Evolutionary conservation across 2,329 filamentous ascomycete genomes (phyloP), one percentile per base, ranked within the genome.

Genomic region (Metarhizium sp.): DNA sequence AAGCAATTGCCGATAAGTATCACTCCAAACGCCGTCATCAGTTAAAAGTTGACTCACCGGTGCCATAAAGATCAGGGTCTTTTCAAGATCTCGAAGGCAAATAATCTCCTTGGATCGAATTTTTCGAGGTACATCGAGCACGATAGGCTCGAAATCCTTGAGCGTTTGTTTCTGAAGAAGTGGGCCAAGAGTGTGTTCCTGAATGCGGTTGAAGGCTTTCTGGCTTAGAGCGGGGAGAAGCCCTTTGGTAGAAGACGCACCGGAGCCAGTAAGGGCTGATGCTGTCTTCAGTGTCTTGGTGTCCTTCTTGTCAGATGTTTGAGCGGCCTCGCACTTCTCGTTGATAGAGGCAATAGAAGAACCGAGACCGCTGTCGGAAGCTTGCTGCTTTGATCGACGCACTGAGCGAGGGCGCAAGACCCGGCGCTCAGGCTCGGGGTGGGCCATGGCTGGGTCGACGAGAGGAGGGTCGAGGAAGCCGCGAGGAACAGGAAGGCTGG

Each of bases 51-150:
- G 71, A 95, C 92, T 95, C 87, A 96, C 92, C 71, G 90, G 90
- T 76, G 92, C 90, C 70, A 92, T 84, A 73, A 92, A 91, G 66
- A 96, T 83, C 59, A 97, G 77, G 10, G 87, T 92, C 81, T 96
- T 96, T 73, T 97, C 92, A 51, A 97, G 80, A 72, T 97, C 92
- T 70, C 92, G 85, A 55, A 97, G 82, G 74, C 88, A 96, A 69
- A 88, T 85, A 66, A 97, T 94, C 65, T 94, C 85, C 71, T 90
- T 92, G 67, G 85, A 82, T 66, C 84, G 82, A 68, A 96, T 94
- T 66, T 87, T 87, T 69, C 81, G 79, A 50, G 90, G 90, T 60
- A 91, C 84, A 70, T 89, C 86, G 62, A 87, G 78, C 60, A 96
- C 80, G 63, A 96, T 82, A 51, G 86, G 78, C 68, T 90, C 86